These are phyloP conservation scores for Candida xyloterini DNA, from an alignment of 805 yeast genomes.

Conservation along the genomic window DNA sequence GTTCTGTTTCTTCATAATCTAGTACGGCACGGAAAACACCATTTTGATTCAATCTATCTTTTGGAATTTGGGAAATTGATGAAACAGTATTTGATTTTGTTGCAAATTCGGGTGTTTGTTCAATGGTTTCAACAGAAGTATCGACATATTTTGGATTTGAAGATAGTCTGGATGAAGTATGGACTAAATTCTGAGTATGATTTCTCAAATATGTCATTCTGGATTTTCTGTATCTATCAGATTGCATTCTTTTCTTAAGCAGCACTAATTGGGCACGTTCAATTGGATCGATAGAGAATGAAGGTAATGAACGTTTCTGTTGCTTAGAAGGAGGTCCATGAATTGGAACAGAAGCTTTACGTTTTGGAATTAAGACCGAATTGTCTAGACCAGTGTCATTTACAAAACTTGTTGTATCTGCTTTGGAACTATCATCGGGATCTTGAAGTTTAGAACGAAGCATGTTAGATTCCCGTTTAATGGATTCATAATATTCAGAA, in stretches of 20 bases:
- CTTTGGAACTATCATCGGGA: conserved; percentile 8
- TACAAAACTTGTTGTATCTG: conserved; percentile 14
- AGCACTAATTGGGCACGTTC: conserved; percentile 33
- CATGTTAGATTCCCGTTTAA: conserved; percentile 23
- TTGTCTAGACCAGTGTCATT: conserved; percentile 5
- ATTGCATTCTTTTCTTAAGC: conserved; percentile 38
- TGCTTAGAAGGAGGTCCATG: background rate
- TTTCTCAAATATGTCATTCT: conserved; percentile 41
- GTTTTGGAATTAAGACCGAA: background rate
- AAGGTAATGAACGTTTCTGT: background rate
- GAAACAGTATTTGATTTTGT: conserved; percentile 1
- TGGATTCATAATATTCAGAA: conserved; percentile 26
- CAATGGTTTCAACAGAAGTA: conserved; percentile 24
- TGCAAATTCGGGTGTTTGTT: conserved; percentile 10
- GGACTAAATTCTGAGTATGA: conserved; percentile 28
- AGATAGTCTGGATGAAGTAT: conserved; percentile 11
- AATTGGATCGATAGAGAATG: conserved; percentile 29
- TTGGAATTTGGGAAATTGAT: conserved; percentile 14
- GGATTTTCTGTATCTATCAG: conserved; percentile 45
- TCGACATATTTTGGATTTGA: conserved; percentile 20
- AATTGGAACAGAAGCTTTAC: conserved; percentile 1
- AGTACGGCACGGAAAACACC: conserved; percentile 25
- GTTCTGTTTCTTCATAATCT: conserved; percentile 17
- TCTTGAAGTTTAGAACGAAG: conserved; percentile 19
- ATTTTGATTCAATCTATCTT: conserved; percentile 22